phyloP scores from a whole-genome alignment of 192 early-diverging fungal species.

The Coemansia sp. region DNA sequence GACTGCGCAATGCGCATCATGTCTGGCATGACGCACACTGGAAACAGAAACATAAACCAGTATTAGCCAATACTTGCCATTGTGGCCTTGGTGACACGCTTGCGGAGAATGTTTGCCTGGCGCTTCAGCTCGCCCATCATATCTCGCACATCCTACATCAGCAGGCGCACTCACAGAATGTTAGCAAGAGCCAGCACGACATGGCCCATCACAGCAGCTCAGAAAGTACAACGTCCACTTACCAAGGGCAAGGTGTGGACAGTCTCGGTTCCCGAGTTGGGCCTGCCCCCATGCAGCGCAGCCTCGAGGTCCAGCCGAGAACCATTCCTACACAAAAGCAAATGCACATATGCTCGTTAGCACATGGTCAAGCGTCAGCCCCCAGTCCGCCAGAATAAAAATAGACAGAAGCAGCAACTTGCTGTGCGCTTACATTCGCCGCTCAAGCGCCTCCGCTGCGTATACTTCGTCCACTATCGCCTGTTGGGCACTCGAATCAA shows the following conservation, averaged over 20 bases:
- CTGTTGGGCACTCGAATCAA: background rate
- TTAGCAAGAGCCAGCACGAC: background rate
- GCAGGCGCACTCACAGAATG: background rate
- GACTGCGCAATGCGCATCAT: background rate
- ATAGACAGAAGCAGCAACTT: background rate
- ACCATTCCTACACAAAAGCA: constrained; percentile 26
- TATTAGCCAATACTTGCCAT: constrained; percentile 31
- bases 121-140: constrained; percentile 39
- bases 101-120: constrained; percentile 39
- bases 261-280: constrained; percentile 27
- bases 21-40: background rate
- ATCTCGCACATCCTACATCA: constrained; percentile 29
- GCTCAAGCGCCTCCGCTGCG: constrained; percentile 9
- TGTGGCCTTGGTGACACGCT: constrained; percentile 46
- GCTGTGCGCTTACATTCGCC: constrained; percentile 33
- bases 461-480: constrained; percentile 8
- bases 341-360: background rate
- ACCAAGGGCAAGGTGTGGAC: constrained; percentile 30
- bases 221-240: constrained; percentile 3
- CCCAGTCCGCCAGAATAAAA: no score
- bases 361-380: background rate
- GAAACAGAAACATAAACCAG: background rate
- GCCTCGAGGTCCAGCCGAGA: constrained; percentile 22
- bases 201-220: background rate
- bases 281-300: constrained; percentile 36